These are phyloP conservation scores for Suillus subalutaceus DNA, from an alignment of 768 basidiomycete genomes.

Conservation along the genomic window DNA sequence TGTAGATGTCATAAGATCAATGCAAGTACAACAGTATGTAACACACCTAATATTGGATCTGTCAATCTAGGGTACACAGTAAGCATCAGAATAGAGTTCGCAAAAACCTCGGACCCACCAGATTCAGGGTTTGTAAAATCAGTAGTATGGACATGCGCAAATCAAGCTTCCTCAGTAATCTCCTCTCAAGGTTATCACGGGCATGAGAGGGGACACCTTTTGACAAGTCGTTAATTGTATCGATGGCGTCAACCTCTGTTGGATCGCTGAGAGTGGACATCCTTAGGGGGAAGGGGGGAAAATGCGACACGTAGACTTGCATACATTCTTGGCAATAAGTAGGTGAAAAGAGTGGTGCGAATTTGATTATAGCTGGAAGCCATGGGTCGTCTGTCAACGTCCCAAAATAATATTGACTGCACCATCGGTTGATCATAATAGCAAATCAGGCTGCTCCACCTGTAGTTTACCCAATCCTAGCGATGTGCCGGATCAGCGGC, in stretches of 20 bases:
- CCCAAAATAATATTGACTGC: neutral
- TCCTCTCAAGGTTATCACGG: neutral
- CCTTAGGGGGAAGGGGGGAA: neutral
- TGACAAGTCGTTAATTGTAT: neutral
- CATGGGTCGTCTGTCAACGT: neutral
- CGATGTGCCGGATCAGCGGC: neutral
- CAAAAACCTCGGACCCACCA: neutral
- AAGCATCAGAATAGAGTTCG: neutral
- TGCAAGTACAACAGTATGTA: neutral
- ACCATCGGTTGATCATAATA: neutral
- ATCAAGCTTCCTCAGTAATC: conserved; percentile 1
- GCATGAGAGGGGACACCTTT: neutral
- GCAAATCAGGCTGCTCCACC: neutral
- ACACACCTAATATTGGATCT: neutral
- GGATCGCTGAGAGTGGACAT: neutral
- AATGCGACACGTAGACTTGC: neutral
- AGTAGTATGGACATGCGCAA: neutral
- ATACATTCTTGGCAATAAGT: neutral
- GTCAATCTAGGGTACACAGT: neutral
- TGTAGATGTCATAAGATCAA: neutral
- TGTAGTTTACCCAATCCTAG: neutral
- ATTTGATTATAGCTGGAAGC: neutral
- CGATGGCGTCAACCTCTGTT: neutral
- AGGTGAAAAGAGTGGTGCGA: neutral
- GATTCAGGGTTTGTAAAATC: neutral